These are phyloP conservation scores for Tanacetum coccineum DNA, from an alignment of 129 eudicot species.

Conservation along the genomic window DNA sequence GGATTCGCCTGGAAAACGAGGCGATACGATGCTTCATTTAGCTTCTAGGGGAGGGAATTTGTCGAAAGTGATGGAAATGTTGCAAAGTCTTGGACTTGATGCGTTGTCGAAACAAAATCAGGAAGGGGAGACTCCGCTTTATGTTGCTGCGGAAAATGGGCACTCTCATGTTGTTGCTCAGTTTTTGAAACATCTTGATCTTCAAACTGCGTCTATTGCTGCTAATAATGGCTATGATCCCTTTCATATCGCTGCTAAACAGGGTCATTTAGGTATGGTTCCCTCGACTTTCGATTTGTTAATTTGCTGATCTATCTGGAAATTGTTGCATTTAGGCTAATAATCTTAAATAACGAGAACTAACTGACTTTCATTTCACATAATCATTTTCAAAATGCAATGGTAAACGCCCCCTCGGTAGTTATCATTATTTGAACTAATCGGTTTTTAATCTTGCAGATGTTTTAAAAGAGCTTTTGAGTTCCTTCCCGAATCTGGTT, in stretches of 20 bases:
- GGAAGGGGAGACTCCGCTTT: conserved; percentile 90
- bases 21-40: conserved; percentile 76
- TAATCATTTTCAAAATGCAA: too few relatives aligned
- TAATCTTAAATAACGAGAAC: too few relatives aligned
- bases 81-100: conserved; percentile 51
- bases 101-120: conserved; percentile 70
- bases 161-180: conserved; percentile 66
- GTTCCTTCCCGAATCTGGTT: conserved; percentile 71
- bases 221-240: conserved; percentile 94
- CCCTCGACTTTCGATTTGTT: conserved; percentile 6
- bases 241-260: conserved; percentile 89
- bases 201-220: conserved; percentile 71
- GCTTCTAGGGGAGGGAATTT: conserved; percentile 87
- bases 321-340: conserved; percentile 6
- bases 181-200: conserved; percentile 72
- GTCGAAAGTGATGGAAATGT: conserved; percentile 52
- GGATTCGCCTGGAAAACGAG: conserved; percentile 93
- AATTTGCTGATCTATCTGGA: neutral
- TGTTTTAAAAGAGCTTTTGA: conserved; percentile 65
- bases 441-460: conserved; percentile 42
- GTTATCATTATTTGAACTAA: too few relatives aligned
- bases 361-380: neutral
- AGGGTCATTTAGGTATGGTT: conserved; percentile 79
- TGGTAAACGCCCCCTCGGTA: too few relatives aligned
- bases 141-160: conserved; percentile 91